These are phyloP conservation scores for Knoxia roxburghii DNA, from an alignment of 257 asterid genomes.

Conservation along the genomic window DNA sequence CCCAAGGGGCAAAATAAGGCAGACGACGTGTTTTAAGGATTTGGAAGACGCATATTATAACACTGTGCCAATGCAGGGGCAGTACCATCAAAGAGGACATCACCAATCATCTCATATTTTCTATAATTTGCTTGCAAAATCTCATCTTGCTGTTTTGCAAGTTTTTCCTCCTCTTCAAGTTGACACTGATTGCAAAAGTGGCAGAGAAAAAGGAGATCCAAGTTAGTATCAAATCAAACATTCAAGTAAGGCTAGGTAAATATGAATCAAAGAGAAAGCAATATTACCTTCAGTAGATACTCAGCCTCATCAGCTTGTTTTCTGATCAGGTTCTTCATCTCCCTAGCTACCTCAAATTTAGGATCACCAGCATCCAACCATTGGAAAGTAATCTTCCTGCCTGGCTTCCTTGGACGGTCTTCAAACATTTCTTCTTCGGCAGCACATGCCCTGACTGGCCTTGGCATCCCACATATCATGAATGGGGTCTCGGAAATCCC, in stretches of 20 bases:
- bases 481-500: slow-evolving; percentile 41
- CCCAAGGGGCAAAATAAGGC: not conserved
- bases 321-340: slow-evolving; percentile 35
- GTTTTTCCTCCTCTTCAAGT: slow-evolving; percentile 43
- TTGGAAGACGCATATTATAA: slow-evolving; percentile 32
- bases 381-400: slow-evolving; percentile 34
- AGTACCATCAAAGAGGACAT: slow-evolving; percentile 39
- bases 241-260: not conserved
- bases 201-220: not conserved
- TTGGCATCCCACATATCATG: slow-evolving; percentile 85
- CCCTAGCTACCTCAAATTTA: slow-evolving; percentile 44
- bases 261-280: not conserved
- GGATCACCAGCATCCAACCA: slow-evolving; percentile 71
- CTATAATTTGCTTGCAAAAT: slow-evolving; percentile 34
- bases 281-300: slow-evolving; percentile 46
- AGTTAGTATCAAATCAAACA: not conserved
- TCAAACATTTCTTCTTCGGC: slow-evolving; percentile 64
- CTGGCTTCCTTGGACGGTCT: slow-evolving; percentile 73
- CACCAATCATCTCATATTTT: slow-evolving; percentile 46
- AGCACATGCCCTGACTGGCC: slow-evolving; percentile 64
- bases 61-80: slow-evolving; percentile 25
- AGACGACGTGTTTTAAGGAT: slow-evolving; percentile 24
- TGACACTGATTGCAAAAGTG: slow-evolving; percentile 33
- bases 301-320: slow-evolving; percentile 58
- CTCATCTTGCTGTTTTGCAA: slow-evolving; percentile 48